Evolutionary conservation across 2,329 filamentous ascomycete genomes (phyloP).

Genomic region (Macroventuria anomochaeta): DNA sequence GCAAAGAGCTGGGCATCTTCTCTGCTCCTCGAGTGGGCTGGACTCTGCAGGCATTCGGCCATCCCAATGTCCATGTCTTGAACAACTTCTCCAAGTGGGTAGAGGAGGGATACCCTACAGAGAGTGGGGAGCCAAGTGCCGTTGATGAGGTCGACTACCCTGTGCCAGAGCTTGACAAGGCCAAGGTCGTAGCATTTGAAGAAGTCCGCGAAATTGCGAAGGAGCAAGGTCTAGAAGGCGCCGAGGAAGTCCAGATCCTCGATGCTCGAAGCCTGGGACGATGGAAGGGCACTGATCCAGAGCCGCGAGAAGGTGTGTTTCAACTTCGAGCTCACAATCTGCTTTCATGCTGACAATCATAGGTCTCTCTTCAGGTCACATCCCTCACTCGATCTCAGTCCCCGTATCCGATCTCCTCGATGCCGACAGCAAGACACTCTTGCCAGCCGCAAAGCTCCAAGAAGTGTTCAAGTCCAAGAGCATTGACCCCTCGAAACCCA

Average conservation of each 20-base stretch:
- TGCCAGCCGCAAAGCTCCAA: slow-evolving; percentile 73
- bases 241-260: slow-evolving; percentile 83
- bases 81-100: slow-evolving; percentile 98
- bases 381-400: slow-evolving; percentile 84
- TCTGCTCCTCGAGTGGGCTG: slow-evolving; percentile 92
- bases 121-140: slow-evolving; percentile 72
- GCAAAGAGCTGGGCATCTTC: slow-evolving; percentile 89
- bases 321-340: not conserved
- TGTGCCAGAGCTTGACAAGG: slow-evolving; percentile 55
- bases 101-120: slow-evolving; percentile 79
- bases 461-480: slow-evolving; percentile 81
- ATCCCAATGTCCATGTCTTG: slow-evolving; percentile 83
- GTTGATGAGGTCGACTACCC: slow-evolving; percentile 53
- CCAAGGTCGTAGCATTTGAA: slow-evolving; percentile 79
- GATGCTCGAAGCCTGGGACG: slow-evolving; percentile 83
- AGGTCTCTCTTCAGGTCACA: slow-evolving; percentile 82
- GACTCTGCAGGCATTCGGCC: slow-evolving; percentile 91
- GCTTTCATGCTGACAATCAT: slow-evolving; percentile 1
- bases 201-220: slow-evolving; percentile 78
- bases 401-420: slow-evolving; percentile 83
- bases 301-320: slow-evolving; percentile 75
- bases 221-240: slow-evolving; percentile 81
- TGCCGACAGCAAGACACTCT: slow-evolving; percentile 79
- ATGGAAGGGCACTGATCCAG: slow-evolving; percentile 82
- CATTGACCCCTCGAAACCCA: slow-evolving; percentile 77